Percentiles rank a stretch among this genome's conserved stretches.
Conservation (phyloP, 441 rosid genomes). For the Gossypium schwendimanii region DNA sequence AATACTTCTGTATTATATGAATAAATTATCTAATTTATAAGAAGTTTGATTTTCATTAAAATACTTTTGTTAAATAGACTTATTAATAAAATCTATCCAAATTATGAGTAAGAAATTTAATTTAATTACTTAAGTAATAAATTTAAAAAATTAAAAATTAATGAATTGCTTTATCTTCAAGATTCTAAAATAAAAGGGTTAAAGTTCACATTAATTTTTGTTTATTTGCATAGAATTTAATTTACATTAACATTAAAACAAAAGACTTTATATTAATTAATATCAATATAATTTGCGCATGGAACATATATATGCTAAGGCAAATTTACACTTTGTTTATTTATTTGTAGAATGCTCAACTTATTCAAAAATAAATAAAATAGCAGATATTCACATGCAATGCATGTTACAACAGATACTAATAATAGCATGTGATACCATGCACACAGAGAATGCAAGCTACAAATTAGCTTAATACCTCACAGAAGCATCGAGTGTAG, state of each 20-base stretch:
- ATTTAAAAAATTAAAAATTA: not conserved
- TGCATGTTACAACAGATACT: not conserved
- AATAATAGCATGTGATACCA: slow-evolving; percentile 6
- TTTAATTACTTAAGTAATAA: not conserved
- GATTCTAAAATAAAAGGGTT: not conserved
- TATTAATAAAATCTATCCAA: not conserved
- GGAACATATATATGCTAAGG: not conserved
- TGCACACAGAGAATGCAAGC: slow-evolving; percentile 14
- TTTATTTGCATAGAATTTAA: not conserved
- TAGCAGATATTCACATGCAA: not conserved
- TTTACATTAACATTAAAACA: not conserved
- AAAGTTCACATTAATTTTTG: not conserved
- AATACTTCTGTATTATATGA: not conserved
- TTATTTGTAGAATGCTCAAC: not conserved
- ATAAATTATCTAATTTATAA: not conserved
- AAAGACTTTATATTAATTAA: not conserved
- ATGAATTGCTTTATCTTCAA: not conserved
- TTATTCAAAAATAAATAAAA: not conserved
- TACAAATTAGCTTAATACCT: slow-evolving; percentile 46
- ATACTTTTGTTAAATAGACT: not conserved
- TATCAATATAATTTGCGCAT: not conserved
- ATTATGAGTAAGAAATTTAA: not conserved
- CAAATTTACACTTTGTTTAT: not conserved
- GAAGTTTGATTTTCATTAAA: not conserved
- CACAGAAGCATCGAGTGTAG: slow-evolving; percentile 48